phyloP scores from a whole-genome alignment of 192 early-diverging fungal species.

The Fimicolochytrium jonesii region DNA sequence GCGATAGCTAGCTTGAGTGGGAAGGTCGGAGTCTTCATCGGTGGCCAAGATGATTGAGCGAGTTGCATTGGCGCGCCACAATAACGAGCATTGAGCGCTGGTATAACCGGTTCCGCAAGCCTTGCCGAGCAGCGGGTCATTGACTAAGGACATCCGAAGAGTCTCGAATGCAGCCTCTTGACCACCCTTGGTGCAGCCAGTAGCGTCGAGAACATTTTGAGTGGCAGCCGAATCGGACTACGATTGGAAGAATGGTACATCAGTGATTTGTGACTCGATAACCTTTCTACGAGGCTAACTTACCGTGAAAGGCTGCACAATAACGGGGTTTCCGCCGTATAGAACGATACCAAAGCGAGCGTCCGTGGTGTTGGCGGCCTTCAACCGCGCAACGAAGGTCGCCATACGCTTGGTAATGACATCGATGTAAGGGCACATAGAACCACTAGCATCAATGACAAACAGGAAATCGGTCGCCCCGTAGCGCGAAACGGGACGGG shows the following conservation, averaged over 20 bases:
- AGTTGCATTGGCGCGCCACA: conserved; percentile 18
- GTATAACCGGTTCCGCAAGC: not conserved
- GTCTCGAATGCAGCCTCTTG: conserved; percentile 39
- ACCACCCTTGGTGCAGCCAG: conserved; percentile 26
- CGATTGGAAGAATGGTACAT: no score
- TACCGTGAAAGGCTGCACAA: conserved; percentile 32
- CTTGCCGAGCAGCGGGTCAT: conserved; percentile 17
- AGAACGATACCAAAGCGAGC: conserved; percentile 35
- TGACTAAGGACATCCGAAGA: conserved; percentile 30
- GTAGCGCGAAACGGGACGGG: conserved; percentile 13
- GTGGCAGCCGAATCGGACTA: conserved; percentile 21
- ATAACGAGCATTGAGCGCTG: conserved; percentile 14
- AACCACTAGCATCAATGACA: conserved; percentile 26
- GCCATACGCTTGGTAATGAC: conserved; percentile 18
- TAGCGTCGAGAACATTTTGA: not conserved
- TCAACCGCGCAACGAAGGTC: conserved; percentile 21
- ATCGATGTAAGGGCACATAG: conserved; percentile 39
- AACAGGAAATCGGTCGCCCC: conserved; percentile 36
- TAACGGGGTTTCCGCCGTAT: conserved; percentile 26
- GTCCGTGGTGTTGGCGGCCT: conserved; percentile 15
- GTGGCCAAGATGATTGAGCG: conserved; percentile 37
- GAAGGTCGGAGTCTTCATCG: conserved; percentile 41
- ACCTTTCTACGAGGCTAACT: no score
- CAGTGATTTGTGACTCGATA: no score
- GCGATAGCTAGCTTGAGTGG: conserved; percentile 11